Evolutionary conservation across 164 flowering plant species (phyloP), one percentile per base, ranked within the genome.

Genomic region (Berberis vulgaris): DNA sequence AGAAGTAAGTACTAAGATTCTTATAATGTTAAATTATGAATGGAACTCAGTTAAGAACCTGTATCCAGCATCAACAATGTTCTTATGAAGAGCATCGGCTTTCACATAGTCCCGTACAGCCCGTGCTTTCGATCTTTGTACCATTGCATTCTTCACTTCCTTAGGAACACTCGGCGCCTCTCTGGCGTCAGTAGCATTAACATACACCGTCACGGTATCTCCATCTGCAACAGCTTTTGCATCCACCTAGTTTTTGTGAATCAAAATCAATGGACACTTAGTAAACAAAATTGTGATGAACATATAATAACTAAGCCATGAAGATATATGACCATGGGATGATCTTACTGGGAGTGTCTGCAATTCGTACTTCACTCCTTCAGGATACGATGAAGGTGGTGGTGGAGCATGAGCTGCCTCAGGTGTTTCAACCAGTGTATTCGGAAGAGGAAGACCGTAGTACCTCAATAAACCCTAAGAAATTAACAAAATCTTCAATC

Each of bases 171-270:
- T 60, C 0, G 84, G 69, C 11, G 96, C 84, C 67, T 86, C 96
- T 53, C 89, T 76, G 4, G 86, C 75, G 55, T 84, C 86, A 7
- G 46, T n/a, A 0, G 84, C 73, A 60, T 84, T 82, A 1, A 92
- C 87, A 74, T 87, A 89, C 5, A 89, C 93, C 0, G 96, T 87
- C 43, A 89, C 61, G 1, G 88, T 81, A 78, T 92, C 98, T 11
- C 96, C 98, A 77, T 92, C 95, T 45, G 91, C 83, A 5, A 92
- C 86, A 43, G 87, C 84, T 71, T 79, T 92, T 13, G 73, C 76
- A 73, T 89, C 95, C 67, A 91, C 94, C 98, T 91, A 60, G 52
- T 61, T 60, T 41, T 1, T n/a, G n/a, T 44, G 42, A 59, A 41
- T 53, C 40, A 11, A 13, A 61, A 42, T 12, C 41, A 56, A 46